phyloP scores from a whole-genome alignment of 2,329 filamentous ascomycete genomes.

The Fusarium pseudoanthophilum region DNA sequence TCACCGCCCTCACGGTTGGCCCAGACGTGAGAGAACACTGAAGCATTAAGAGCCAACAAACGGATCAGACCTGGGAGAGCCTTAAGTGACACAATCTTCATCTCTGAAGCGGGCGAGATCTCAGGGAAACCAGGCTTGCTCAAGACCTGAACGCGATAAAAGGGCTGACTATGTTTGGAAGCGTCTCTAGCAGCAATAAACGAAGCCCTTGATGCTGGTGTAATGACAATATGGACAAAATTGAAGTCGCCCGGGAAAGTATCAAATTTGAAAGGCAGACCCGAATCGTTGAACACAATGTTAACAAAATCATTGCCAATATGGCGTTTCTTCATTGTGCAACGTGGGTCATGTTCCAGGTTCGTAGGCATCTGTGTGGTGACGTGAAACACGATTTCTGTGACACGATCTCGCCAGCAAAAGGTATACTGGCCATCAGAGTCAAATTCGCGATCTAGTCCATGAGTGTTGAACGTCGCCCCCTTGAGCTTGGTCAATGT shows the following conservation, averaged over 20 bases:
- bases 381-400: conserved; percentile 95
- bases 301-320: conserved; percentile 99
- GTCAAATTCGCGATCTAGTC: conserved; percentile 81
- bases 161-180: conserved; percentile 59
- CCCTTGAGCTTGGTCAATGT: conserved; percentile 83
- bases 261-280: conserved; percentile 86
- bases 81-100: conserved; percentile 86
- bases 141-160: conserved; percentile 91
- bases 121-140: conserved; percentile 90
- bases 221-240: conserved; percentile 96
- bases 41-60: conserved; percentile 90
- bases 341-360: conserved; percentile 77
- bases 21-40: conserved; percentile 95
- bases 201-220: conserved; percentile 81
- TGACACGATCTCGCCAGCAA: conserved; percentile 94
- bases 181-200: conserved; percentile 73
- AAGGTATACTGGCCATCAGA: conserved; percentile 88
- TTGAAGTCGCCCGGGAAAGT: conserved; percentile 97
- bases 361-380: conserved; percentile 98
- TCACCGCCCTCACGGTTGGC: conserved; percentile 79
- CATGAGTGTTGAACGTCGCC: conserved; percentile 91
- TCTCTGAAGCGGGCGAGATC: conserved; percentile 87
- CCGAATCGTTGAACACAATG: conserved; percentile 97
- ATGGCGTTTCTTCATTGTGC: conserved; percentile 88
- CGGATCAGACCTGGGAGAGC: conserved; percentile 88